These are phyloP conservation scores for Arthrocladium fulminans DNA, from an alignment of 2,329 filamentous ascomycete species.

Conservation along the genomic window DNA sequence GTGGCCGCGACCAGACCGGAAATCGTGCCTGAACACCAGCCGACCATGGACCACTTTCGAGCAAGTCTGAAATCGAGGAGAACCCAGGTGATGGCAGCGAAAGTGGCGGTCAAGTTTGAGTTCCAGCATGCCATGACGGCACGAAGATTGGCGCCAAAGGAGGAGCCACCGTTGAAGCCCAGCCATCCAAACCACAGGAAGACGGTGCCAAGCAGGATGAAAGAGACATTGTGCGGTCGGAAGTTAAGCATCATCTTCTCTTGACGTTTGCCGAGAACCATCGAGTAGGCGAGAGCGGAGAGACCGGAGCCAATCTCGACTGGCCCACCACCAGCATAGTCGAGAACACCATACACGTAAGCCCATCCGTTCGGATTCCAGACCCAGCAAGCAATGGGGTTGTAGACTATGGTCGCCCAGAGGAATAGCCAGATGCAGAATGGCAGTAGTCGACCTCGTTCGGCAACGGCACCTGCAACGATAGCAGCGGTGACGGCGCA, in stretches of 20 bases:
- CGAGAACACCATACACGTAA: conserved; percentile 80
- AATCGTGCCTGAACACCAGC: conserved; percentile 84
- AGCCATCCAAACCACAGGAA: conserved; percentile 99
- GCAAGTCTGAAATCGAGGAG: conserved; percentile 91
- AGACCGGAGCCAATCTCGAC: conserved; percentile 95
- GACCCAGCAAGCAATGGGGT: conserved; percentile 89
- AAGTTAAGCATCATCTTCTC: conserved; percentile 99
- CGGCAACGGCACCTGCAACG: conserved; percentile 81
- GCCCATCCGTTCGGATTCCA: conserved; percentile 96
- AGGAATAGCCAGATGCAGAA: conserved; percentile 92
- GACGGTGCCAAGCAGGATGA: conserved; percentile 90
- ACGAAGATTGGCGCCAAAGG: conserved; percentile 88
- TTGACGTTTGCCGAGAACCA: conserved; percentile 89
- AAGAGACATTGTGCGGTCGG: conserved; percentile 94
- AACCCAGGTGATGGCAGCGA: conserved; percentile 87
- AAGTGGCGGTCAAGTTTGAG: conserved; percentile 85
- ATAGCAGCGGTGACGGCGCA: conserved; percentile 87
- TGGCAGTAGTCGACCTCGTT: conserved; percentile 85
- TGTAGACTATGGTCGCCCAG: conserved; percentile 97
- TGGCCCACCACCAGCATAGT: conserved; percentile 92
- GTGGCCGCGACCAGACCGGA: conserved; percentile 82
- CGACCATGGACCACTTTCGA: conserved; percentile 89
- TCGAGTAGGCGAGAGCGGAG: conserved; percentile 88
- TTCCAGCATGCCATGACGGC: conserved; percentile 98
- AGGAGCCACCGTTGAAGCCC: conserved; percentile 94